Conservation (phyloP, 352 stramenopile species). For the Globisporangium megalacanthum region DNA sequence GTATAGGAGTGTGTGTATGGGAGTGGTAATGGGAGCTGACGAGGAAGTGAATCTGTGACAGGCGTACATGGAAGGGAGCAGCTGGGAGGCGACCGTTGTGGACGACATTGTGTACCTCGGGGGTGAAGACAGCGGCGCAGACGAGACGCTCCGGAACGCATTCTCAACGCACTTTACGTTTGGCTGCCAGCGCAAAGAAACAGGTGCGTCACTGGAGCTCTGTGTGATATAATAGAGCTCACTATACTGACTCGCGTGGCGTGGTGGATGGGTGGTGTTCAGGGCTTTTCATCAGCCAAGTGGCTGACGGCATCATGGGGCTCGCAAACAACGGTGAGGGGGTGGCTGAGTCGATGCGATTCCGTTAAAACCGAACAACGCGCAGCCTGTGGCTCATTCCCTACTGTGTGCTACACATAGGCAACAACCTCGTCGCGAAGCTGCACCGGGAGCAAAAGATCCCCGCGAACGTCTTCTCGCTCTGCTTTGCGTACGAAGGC, state of each 20-base stretch:
- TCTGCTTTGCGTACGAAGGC: slow-evolving; percentile 35
- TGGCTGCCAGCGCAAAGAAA: slow-evolving; percentile 80
- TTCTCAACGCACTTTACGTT: slow-evolving; percentile 74
- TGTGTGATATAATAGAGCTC: too few relatives aligned
- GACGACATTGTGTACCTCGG: slow-evolving; percentile 80
- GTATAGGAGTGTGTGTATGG: neutral
- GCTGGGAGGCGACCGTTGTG: slow-evolving; percentile 78
- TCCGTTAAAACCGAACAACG: neutral
- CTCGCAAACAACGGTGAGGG: neutral
- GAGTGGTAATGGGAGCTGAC: neutral
- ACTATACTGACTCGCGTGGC: neutral
- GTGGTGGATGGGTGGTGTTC: neutral
- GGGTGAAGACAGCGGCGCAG: slow-evolving; percentile 39
- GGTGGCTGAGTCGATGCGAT: neutral
- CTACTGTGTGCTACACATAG: slow-evolving; percentile 7
- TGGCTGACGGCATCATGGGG: slow-evolving; percentile 90
- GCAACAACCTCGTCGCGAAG: slow-evolving; percentile 68
- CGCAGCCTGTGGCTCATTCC: neutral
- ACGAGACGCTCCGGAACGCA: slow-evolving; percentile 42
- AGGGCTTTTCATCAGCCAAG: slow-evolving; percentile 77
- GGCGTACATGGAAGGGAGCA: slow-evolving; percentile 86
- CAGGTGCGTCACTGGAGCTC: slow-evolving; percentile 13
- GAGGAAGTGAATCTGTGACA: slow-evolving; percentile 14
- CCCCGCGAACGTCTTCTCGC: slow-evolving; percentile 43
- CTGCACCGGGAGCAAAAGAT: slow-evolving; percentile 76